Percentiles rank a stretch among this genome's conserved stretches.
Evolutionary conservation across 176 grass and related monocot genomes (phyloP).

Genomic region (Canna indica): DNA sequence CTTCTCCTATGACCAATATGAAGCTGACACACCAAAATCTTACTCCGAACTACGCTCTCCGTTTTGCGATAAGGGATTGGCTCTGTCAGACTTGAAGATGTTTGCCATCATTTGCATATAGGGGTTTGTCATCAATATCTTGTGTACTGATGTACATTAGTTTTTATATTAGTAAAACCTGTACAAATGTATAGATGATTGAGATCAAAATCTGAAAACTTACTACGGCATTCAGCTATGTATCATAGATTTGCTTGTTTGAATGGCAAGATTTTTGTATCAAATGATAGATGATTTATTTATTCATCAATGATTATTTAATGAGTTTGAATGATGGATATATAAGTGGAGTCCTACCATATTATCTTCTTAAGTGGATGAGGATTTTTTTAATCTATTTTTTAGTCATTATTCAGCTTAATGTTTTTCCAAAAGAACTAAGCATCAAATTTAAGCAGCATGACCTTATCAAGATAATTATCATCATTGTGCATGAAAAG

Average conservation of each 20-base stretch:
- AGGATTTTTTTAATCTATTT: too few relatives aligned
- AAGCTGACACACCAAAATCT: conserved; percentile 54
- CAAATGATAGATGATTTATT: background rate
- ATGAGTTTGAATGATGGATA: background rate
- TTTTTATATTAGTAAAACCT: background rate
- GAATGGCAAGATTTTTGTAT: background rate
- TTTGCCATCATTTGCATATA: background rate
- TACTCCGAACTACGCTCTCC: conserved; percentile 64
- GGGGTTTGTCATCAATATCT: background rate
- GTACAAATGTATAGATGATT: background rate
- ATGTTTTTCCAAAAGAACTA: too few relatives aligned
- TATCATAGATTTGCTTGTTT: background rate
- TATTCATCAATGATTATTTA: background rate
- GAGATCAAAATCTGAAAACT: background rate
- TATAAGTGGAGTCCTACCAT: too few relatives aligned
- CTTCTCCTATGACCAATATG: conserved; percentile 47
- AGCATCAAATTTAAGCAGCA: too few relatives aligned
- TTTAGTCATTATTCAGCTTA: too few relatives aligned
- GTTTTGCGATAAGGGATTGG: conserved; percentile 83
- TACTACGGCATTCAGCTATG: background rate
- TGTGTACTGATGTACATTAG: background rate
- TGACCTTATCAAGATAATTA: too few relatives aligned
- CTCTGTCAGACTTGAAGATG: conserved; percentile 31
- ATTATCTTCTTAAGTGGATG: too few relatives aligned
- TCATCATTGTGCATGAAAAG: too few relatives aligned